Conservation (phyloP, 768 basidiomycete genomes). For the Suillus lakei region DNA sequence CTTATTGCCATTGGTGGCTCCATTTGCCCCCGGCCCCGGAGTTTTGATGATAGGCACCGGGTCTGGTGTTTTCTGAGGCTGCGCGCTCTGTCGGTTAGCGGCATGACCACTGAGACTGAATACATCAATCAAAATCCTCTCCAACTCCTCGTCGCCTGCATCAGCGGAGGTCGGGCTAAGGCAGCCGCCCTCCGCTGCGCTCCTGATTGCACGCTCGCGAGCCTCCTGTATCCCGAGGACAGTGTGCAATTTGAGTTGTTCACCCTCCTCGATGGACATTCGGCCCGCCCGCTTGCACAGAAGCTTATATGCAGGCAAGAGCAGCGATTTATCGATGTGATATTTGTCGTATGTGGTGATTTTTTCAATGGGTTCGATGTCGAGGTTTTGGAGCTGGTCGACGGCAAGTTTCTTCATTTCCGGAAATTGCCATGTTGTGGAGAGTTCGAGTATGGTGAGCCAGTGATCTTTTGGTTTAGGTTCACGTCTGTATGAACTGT, state of each 20-base stretch:
- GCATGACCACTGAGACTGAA: slow-evolving; percentile 27
- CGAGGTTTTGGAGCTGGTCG: slow-evolving; percentile 55
- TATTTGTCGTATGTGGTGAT: slow-evolving; percentile 61
- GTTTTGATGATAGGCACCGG: neutral
- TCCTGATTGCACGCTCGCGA: slow-evolving; percentile 49
- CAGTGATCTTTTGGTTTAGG: slow-evolving; percentile 55
- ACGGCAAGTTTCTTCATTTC: slow-evolving; percentile 56
- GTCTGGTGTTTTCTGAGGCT: neutral
- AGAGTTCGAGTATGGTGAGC: slow-evolving; percentile 56
- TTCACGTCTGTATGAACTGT: slow-evolving; percentile 59
- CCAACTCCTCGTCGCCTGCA: slow-evolving; percentile 31
- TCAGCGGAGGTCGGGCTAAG: slow-evolving; percentile 33
- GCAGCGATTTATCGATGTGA: slow-evolving; percentile 49
- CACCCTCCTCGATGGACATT: slow-evolving; percentile 58
- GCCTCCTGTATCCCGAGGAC: slow-evolving; percentile 56
- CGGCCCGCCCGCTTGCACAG: slow-evolving; percentile 57
- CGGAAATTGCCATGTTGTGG: slow-evolving; percentile 57
- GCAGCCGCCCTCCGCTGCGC: slow-evolving; percentile 36
- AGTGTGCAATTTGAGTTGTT: slow-evolving; percentile 58
- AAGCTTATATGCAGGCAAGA: slow-evolving; percentile 56
- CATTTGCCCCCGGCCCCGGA: neutral
- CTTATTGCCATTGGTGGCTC: neutral
- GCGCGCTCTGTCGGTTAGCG: neutral
- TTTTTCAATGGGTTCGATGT: slow-evolving; percentile 53
- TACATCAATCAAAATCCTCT: slow-evolving; percentile 34